These are phyloP conservation scores for Trichosporon ovoides DNA, from an alignment of 1,284 basidiomycete genomes.

Conservation along the genomic window DNA sequence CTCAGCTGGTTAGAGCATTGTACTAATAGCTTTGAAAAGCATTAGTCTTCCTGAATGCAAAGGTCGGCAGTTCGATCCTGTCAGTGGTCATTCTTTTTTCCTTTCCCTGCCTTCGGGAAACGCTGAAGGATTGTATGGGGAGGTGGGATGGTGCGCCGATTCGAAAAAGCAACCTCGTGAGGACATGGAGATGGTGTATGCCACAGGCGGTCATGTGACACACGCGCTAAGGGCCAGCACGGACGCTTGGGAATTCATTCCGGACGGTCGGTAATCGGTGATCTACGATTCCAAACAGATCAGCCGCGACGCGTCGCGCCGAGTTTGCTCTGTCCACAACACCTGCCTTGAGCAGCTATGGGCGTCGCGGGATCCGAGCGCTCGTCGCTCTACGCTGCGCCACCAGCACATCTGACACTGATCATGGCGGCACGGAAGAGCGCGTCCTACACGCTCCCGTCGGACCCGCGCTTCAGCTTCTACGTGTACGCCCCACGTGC, in stretches of 20 bases:
- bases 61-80: slow-evolving; percentile 7
- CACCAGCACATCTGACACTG: slow-evolving; percentile 16
- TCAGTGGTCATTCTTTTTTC: slow-evolving; percentile 5
- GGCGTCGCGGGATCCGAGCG: not conserved
- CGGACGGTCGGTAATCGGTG: too few relatives aligned
- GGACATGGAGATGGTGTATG: too few relatives aligned
- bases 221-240: too few relatives aligned
- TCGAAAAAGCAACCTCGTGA: too few relatives aligned
- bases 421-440: slow-evolving; percentile 16
- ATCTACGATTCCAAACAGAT: too few relatives aligned
- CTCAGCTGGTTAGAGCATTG: slow-evolving; percentile 6
- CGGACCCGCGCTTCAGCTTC: slow-evolving; percentile 14
- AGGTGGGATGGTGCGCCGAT: too few relatives aligned
- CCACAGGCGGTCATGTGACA: too few relatives aligned
- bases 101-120: too few relatives aligned
- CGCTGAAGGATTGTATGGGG: too few relatives aligned
- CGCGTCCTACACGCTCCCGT: slow-evolving; percentile 12
- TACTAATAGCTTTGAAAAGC: not conserved
- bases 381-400: slow-evolving; percentile 15
- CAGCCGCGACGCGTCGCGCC: too few relatives aligned
- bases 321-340: too few relatives aligned
- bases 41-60: slow-evolving; percentile 1
- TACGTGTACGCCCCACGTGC: slow-evolving; percentile 20
- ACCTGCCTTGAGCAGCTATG: not conserved
- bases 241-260: too few relatives aligned